phyloP scores from a whole-genome alignment of 2,329 filamentous ascomycete species.

The Whalleya microplaca region DNA sequence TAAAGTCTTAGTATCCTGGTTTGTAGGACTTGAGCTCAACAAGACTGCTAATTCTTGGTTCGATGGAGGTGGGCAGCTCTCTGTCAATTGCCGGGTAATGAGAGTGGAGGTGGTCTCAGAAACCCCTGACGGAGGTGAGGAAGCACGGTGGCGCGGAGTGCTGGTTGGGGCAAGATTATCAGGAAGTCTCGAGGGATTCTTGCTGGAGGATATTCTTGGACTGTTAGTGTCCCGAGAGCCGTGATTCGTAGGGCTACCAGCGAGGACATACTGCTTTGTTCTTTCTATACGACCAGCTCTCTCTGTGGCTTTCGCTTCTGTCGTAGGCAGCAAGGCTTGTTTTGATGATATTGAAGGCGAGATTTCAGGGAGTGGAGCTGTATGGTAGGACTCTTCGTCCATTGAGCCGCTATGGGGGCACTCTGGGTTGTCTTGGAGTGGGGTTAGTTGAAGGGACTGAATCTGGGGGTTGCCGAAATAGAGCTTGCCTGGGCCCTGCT shows the following conservation, averaged over 20 bases:
- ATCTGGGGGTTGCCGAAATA: background rate
- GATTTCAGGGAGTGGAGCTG: background rate
- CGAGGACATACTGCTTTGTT: slow-evolving; percentile 20
- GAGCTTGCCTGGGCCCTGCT: background rate
- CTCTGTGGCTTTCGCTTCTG: slow-evolving; percentile 2
- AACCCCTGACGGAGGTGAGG: slow-evolving; percentile 12
- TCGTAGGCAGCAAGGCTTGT: background rate
- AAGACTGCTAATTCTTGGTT: slow-evolving; percentile 29
- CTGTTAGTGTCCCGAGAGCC: background rate
- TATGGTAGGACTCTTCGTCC: background rate
- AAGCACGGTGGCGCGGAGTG: background rate
- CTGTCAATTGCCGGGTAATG: slow-evolving; percentile 24
- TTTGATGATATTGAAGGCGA: background rate
- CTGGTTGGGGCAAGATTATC: background rate
- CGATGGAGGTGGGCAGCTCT: slow-evolving; percentile 23
- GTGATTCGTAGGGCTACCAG: slow-evolving; percentile 1
- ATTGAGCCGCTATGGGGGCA: background rate
- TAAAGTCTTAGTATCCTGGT: background rate
- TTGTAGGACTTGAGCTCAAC: slow-evolving; percentile 28
- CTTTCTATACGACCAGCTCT: slow-evolving; percentile 9
- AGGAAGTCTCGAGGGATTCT: background rate
- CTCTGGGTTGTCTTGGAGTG: background rate
- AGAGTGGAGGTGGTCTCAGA: slow-evolving; percentile 29
- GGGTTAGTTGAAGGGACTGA: background rate
- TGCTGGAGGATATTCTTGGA: slow-evolving; percentile 1